phyloP scores from a whole-genome alignment of 768 basidiomycete genomes.

The Tephrocybe sp. region DNA sequence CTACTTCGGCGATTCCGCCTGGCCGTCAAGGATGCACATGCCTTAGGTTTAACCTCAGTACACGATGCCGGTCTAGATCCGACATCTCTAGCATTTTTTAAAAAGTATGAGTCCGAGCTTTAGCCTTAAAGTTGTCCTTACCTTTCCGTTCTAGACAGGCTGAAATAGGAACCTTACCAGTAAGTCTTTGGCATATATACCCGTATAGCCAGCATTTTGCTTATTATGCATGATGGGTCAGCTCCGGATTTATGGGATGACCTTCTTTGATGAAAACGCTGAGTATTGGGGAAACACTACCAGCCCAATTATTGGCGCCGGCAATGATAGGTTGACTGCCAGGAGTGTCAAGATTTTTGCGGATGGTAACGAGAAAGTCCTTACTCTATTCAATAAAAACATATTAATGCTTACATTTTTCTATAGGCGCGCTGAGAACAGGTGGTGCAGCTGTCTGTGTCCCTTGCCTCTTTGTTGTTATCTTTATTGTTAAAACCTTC shows the following conservation, averaged over 20 bases:
- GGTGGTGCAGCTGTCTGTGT: slow-evolving; percentile 77
- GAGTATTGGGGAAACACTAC: slow-evolving; percentile 74
- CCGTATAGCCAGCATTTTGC: not conserved
- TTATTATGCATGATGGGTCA: slow-evolving; percentile 22
- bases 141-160: slow-evolving; percentile 50
- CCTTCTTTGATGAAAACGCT: slow-evolving; percentile 61
- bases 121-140: slow-evolving; percentile 4
- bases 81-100: slow-evolving; percentile 71
- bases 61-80: slow-evolving; percentile 83
- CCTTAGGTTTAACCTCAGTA: slow-evolving; percentile 74
- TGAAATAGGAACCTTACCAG: slow-evolving; percentile 56
- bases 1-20: slow-evolving; percentile 57
- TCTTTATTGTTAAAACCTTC: slow-evolving; percentile 3
- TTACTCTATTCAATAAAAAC: slow-evolving; percentile 2
- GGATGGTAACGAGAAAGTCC: slow-evolving; percentile 43
- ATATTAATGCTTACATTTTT: slow-evolving; percentile 1
- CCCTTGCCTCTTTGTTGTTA: not conserved
- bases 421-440: slow-evolving; percentile 76
- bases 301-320: slow-evolving; percentile 50
- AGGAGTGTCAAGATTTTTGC: slow-evolving; percentile 82
- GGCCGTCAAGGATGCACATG: slow-evolving; percentile 65
- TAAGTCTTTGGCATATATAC: slow-evolving; percentile 24
- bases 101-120: slow-evolving; percentile 39
- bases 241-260: slow-evolving; percentile 80
- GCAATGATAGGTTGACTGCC: slow-evolving; percentile 62